Base-by-base conservation (phyloP, 2,329 filamentous ascomycete species). In the Phialophora macrospora region DNA sequence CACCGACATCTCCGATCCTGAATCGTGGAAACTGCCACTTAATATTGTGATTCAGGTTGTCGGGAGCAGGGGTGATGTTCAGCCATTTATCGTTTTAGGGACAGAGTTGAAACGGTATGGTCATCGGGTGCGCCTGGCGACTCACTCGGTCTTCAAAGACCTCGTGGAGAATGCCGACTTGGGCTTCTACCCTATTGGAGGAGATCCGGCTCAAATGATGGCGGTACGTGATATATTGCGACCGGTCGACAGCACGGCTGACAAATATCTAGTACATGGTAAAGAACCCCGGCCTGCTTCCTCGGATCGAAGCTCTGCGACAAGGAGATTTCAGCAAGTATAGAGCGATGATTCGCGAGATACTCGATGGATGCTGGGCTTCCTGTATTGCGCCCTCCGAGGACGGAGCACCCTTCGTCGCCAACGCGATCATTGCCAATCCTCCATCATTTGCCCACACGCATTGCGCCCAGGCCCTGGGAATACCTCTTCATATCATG, bases 61-160 rank as follows among this genome's bases (percentile, higher is more conserved):
- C 0, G 82, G 82, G 14, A 80, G 77, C 4, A 77, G 82, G 49
- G 84, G 84, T 8, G 84, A 86, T 71, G 82, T 86, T 0, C 85
- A 88, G 64, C 85, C 85, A 0, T 88, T 88, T 61, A 77, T 88
- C 58, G 83, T 85, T 0, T 76, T 88, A 1, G 86, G 83, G 0
- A 81, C 79, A 41, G 79, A 81, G 12, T 72, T 87, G 0, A 79
- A 83, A 68, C 75, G 77, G 2, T 77, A 83, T 61, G 81, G 82
- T 1, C 85, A 87, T 70, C 80, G 85, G 9, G 83, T 88, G 2
- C 81, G 85, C 2, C 75, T 87, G 11, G 85, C 84, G 28, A 88
- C 85, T 0, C 85, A 87, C 70, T 71, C 78, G 8, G 78, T 80
- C 3, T 87, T 87, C 70, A 79, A 82, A 60, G 75, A 81, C 2